Percentiles rank a stretch among this genome's conserved stretches.
Evolutionary conservation across 2,329 filamentous ascomycete genomes (phyloP).

Genomic region (Colletotrichum navitas): DNA sequence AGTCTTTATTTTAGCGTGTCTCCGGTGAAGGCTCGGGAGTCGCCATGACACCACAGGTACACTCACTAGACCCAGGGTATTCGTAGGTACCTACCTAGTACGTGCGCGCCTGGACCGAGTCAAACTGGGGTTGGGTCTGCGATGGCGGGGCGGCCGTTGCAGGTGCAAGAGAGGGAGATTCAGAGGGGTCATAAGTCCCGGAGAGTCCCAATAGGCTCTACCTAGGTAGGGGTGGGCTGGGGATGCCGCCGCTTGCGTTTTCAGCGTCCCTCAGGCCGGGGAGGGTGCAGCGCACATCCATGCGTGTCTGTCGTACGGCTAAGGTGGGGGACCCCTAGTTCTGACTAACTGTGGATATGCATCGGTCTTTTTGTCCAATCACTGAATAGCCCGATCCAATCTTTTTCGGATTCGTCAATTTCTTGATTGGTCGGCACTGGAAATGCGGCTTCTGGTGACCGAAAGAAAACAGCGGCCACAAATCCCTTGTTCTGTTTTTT

Average conservation of each 20-base stretch:
- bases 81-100: conserved; percentile 1
- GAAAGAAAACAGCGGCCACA: background rate
- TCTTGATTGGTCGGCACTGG: conserved; percentile 19
- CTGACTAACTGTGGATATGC: background rate
- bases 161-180: background rate
- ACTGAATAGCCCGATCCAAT: conserved; percentile 9
- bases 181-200: background rate
- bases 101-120: conserved; percentile 7
- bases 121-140: conserved; percentile 10
- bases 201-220: conserved; percentile 4
- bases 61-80: background rate
- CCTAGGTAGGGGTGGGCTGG: background rate
- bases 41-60: conserved; percentile 34
- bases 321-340: conserved; percentile 8
- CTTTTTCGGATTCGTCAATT: conserved; percentile 15
- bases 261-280: background rate
- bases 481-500: background rate
- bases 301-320: conserved; percentile 7
- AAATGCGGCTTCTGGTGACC: background rate
- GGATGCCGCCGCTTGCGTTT: conserved; percentile 5
- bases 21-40: conserved; percentile 38
- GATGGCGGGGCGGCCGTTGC: conserved; percentile 8
- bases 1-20: conserved; percentile 40
- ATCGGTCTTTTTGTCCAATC: conserved; percentile 8
- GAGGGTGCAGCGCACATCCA: background rate